Evolutionary conservation across 768 basidiomycete genomes (phyloP), one percentile per base, ranked within the genome.

Genomic region (Rhodotorula diobovata): DNA sequence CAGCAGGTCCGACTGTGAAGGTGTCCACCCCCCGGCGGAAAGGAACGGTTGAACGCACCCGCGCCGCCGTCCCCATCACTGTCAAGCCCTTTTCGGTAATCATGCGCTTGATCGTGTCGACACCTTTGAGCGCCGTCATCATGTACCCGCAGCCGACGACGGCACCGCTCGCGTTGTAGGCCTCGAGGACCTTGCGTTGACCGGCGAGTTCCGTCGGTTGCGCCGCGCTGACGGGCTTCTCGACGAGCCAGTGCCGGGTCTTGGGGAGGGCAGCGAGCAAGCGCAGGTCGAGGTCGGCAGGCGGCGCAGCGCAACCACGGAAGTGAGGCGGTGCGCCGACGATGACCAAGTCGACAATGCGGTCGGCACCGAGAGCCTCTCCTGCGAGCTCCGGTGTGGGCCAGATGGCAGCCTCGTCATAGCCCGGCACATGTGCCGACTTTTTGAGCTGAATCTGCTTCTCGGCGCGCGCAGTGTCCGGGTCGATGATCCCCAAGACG

Each of bases 41-140:
- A 11, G 90, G 39, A 43, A 2, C 41, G 41, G 18, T 12, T 14
- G 39, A 18, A 43, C 93, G 81, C 94, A 97, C 71, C 94, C 55
- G 88, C n/a, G 93, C 93, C 72, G 93, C 87, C 35, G 94, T 97
- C 55, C 88, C 85, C 93, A 97, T 96, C 59, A 97, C 93, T 25
- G 88, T 89, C 64, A 97, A 84, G 77, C 90, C 85, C 79, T 96
- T 95, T 70, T 93, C 91, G 76, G 89, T 83, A 78, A 97, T 89
- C 79, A 95, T 92, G 70, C 89, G 86, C 82, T 94, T 94, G 89
- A 97, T 95, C 85, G 87, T 88, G 82, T 94, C 92, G 32, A 93
- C 91, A 30, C 89, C 92, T 81, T 89, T 89, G 77, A 95, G 84
- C 82, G 95, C 95, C 73, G 92, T 87, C 73, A 95, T 83, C 93